phyloP scores from a whole-genome alignment of 1,284 basidiomycete species.

The Ceratobasidium theobromae region DNA sequence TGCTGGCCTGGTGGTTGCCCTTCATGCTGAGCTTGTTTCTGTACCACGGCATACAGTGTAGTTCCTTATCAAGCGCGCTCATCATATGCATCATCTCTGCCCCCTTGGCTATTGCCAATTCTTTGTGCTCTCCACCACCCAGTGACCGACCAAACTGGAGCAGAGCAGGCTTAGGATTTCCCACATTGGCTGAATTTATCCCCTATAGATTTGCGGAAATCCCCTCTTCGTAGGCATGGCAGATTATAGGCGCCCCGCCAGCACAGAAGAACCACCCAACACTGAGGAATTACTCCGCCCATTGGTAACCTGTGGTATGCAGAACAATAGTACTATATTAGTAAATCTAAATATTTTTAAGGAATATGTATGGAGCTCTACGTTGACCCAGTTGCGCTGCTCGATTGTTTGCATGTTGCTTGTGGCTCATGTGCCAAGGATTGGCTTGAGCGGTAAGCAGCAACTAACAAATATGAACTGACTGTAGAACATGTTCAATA shows the following conservation, averaged over 20 bases:
- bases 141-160: too few relatives aligned
- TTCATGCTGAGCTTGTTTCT: constrained; percentile 53
- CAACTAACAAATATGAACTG: neutral
- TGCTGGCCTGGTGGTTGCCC: constrained; percentile 73
- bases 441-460: constrained; percentile 11
- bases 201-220: too few relatives aligned
- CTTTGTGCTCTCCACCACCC: neutral
- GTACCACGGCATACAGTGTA: too few relatives aligned
- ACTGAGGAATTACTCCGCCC: constrained; percentile 8
- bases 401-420: constrained; percentile 24
- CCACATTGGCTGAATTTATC: too few relatives aligned
- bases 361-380: constrained; percentile 30
- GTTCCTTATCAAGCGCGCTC: too few relatives aligned
- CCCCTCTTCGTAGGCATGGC: too few relatives aligned
- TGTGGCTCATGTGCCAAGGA: constrained; percentile 28
- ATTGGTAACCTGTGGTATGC: constrained; percentile 25
- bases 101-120: too few relatives aligned
- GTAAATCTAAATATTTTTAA: neutral
- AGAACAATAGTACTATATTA: neutral
- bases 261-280: neutral
- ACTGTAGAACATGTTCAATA: neutral
- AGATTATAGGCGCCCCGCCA: neutral
- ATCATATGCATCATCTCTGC: too few relatives aligned
- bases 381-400: constrained; percentile 24
- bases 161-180: too few relatives aligned